Percentiles rank a stretch among this genome's conserved stretches.
Evolutionary conservation across 495 filamentous ascomycete species (phyloP).

Genomic region (Lineolata rhizophorae): DNA sequence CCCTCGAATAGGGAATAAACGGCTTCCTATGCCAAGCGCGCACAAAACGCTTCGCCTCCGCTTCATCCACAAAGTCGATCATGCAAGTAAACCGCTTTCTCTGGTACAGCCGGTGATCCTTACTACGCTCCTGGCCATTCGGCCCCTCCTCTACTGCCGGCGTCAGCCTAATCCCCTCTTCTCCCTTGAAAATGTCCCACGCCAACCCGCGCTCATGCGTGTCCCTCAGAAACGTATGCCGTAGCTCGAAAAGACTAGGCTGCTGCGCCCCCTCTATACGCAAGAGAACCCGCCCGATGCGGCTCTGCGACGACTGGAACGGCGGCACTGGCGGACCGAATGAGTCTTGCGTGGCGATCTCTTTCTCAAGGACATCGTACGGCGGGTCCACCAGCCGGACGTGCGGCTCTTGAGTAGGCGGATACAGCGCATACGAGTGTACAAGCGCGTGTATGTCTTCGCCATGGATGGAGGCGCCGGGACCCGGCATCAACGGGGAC

Average conservation of each 20-base stretch:
- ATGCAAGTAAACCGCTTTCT: not conserved
- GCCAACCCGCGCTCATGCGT: not conserved
- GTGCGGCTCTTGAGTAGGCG: not conserved
- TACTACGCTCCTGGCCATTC: too few species aligned
- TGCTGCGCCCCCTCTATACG: not conserved
- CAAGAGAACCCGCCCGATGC: not conserved
- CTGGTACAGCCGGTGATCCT: not conserved
- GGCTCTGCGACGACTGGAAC: not conserved
- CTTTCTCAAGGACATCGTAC: too few species aligned
- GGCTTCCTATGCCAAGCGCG: not conserved
- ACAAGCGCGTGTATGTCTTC: constrained; percentile 5
- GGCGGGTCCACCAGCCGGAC: not conserved
- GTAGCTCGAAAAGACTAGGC: not conserved
- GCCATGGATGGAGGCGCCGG: constrained; percentile 1
- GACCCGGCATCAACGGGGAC: not conserved
- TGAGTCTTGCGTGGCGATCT: too few species aligned
- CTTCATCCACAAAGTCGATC: not conserved
- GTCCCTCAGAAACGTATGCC: not conserved
- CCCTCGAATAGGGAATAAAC: not conserved
- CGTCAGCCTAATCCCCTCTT: not conserved
- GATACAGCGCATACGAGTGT: constrained; percentile 2
- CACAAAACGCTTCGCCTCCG: not conserved
- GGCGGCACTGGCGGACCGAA: too few species aligned
- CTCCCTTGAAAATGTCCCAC: not conserved
- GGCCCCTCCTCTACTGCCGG: not conserved